phyloP scores from a whole-genome alignment of 2,329 filamentous ascomycete species.

The Xylaria sp. region DNA sequence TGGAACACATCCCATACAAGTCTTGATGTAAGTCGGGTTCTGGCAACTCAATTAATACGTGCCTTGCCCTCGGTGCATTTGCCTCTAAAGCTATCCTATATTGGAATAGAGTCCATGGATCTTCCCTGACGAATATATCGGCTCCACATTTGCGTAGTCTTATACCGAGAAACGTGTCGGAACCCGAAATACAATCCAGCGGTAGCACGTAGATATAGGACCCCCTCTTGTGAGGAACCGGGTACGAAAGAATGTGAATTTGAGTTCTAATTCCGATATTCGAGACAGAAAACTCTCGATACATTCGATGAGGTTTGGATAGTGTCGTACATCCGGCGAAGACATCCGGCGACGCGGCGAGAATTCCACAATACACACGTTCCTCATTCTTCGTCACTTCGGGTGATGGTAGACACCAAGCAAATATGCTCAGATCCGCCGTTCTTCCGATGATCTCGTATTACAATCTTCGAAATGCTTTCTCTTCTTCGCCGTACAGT shows the following conservation, averaged over 20 bases:
- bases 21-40: slow-evolving; percentile 3
- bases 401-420: slow-evolving; percentile 15
- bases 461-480: slow-evolving; percentile 21
- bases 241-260: slow-evolving; percentile 12
- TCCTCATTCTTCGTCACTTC: not conserved
- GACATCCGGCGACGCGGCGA: slow-evolving; percentile 8
- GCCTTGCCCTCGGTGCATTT: slow-evolving; percentile 11
- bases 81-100: slow-evolving; percentile 4
- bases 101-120: slow-evolving; percentile 7
- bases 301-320: slow-evolving; percentile 7
- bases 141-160: slow-evolving; percentile 18
- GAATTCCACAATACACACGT: slow-evolving; percentile 17
- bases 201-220: slow-evolving; percentile 13
- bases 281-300: slow-evolving; percentile 21
- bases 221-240: not conserved
- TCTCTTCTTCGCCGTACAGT: slow-evolving; percentile 24
- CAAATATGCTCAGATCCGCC: slow-evolving; percentile 20
- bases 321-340: slow-evolving; percentile 9
- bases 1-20: slow-evolving; percentile 3
- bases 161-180: slow-evolving; percentile 2
- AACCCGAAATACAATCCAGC: slow-evolving; percentile 8
- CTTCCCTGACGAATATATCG: slow-evolving; percentile 17
- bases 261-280: slow-evolving; percentile 16
- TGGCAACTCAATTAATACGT: slow-evolving; percentile 7
- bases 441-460: slow-evolving; percentile 24